A percentile compares a stretch with the other conserved stretches of the same genome.
Conservation (phyloP, 2,329 filamentous ascomycete species). For the Parastagonospora avenae region DNA sequence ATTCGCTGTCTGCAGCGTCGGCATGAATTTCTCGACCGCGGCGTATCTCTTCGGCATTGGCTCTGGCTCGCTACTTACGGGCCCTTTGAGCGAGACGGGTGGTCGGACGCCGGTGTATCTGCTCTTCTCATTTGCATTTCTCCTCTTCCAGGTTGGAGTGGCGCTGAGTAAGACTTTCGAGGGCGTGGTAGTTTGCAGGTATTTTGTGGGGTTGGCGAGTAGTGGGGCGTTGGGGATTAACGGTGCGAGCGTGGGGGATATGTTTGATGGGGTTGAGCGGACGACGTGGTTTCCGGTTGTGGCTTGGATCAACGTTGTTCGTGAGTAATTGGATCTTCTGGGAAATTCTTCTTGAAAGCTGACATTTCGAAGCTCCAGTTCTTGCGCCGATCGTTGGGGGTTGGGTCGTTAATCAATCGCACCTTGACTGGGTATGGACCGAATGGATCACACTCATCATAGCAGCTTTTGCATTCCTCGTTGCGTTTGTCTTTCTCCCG, state of each 20-base stretch:
- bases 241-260: conserved; percentile 7
- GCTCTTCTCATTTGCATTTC: not conserved
- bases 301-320: conserved; percentile 8
- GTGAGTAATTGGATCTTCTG: conserved; percentile 1
- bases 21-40: conserved; percentile 2
- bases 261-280: conserved; percentile 6
- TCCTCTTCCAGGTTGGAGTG: conserved; percentile 7
- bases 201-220: conserved; percentile 8
- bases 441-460: conserved; percentile 11
- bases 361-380: conserved; percentile 5
- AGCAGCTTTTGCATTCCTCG: conserved; percentile 5
- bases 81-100: conserved; percentile 5
- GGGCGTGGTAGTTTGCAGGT: conserved; percentile 5
- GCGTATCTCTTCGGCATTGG: conserved; percentile 12
- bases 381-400: conserved; percentile 8
- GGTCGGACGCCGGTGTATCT: conserved; percentile 8
- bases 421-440: conserved; percentile 7
- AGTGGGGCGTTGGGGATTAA: conserved; percentile 9
- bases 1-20: conserved; percentile 10
- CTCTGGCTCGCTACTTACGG: conserved; percentile 7
- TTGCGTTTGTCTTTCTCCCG: conserved; percentile 47
- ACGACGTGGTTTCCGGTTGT: conserved; percentile 9
- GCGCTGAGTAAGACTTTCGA: conserved; percentile 1
- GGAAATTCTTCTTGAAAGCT: not conserved
- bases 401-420: not conserved